phyloP scores from a whole-genome alignment of 2,329 filamentous ascomycete species.

The Pestalotiopsis sp. region DNA sequence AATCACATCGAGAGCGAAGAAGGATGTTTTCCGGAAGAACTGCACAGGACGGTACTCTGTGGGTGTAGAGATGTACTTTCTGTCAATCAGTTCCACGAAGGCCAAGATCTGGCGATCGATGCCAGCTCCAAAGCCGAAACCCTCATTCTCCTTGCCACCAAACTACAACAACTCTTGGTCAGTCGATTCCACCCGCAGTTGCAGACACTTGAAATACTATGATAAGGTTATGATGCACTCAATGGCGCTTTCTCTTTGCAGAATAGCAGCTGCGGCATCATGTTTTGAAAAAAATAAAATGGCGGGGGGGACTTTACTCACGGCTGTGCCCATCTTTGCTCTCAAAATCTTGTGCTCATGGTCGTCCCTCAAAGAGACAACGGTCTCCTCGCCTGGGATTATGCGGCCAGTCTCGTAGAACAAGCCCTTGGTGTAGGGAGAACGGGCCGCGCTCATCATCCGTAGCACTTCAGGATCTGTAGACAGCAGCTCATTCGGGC shows the following conservation, averaged over 20 bases:
- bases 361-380: slow-evolving; percentile 36
- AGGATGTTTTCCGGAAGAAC: slow-evolving; percentile 49
- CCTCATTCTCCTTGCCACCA: slow-evolving; percentile 48
- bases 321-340: slow-evolving; percentile 44
- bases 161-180: slow-evolving; percentile 37
- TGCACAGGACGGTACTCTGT: slow-evolving; percentile 40
- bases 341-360: slow-evolving; percentile 36
- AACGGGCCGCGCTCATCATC: slow-evolving; percentile 34
- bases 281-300: background rate
- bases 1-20: slow-evolving; percentile 55
- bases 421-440: slow-evolving; percentile 35
- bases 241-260: too few species aligned
- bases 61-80: slow-evolving; percentile 44
- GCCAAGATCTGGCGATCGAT: slow-evolving; percentile 38
- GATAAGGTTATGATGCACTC: too few species aligned
- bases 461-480: slow-evolving; percentile 23
- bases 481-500: slow-evolving; percentile 26
- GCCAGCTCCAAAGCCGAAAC: slow-evolving; percentile 39
- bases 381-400: slow-evolving; percentile 34
- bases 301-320: slow-evolving; percentile 23
- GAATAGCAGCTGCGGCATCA: background rate
- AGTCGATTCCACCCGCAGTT: background rate
- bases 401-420: slow-evolving; percentile 39
- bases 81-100: slow-evolving; percentile 45
- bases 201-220: too few species aligned